Percentiles rank a stretch among this genome's conserved stretches.
Conservation (phyloP, 1,284 basidiomycete species). For the Ceratobasidium sp. region DNA sequence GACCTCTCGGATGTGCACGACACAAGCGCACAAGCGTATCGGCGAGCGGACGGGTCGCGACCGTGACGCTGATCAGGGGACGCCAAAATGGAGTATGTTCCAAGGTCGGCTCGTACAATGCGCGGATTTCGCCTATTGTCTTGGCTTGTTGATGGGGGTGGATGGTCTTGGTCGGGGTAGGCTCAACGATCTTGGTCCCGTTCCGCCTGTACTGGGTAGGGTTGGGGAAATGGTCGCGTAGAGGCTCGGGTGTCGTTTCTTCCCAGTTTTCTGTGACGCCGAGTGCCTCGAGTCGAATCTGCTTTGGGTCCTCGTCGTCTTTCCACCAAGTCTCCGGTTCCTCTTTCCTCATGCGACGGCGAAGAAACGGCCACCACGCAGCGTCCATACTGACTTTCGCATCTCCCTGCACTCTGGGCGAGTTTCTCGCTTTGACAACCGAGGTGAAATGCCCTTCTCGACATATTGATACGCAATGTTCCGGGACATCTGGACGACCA, state of each 20-base stretch:
- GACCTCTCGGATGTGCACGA: slow-evolving; percentile 54
- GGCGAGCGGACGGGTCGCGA: slow-evolving; percentile 61
- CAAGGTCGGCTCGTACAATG: slow-evolving; percentile 54
- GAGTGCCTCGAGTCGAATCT: slow-evolving; percentile 35
- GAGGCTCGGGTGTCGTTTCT: slow-evolving; percentile 13
- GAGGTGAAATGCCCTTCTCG: slow-evolving; percentile 54
- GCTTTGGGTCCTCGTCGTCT: slow-evolving; percentile 25
- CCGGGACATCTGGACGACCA: slow-evolving; percentile 55
- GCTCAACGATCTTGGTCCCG: slow-evolving; percentile 15
- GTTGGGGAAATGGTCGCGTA: slow-evolving; percentile 21
- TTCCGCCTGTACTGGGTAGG: slow-evolving; percentile 38
- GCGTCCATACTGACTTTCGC: slow-evolving; percentile 57
- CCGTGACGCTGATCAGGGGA: slow-evolving; percentile 58
- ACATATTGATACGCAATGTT: slow-evolving; percentile 58
- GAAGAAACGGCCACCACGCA: slow-evolving; percentile 57
- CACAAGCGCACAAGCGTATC: slow-evolving; percentile 56
- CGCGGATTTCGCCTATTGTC: slow-evolving; percentile 53
- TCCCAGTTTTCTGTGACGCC: slow-evolving; percentile 5
- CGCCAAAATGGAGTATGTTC: slow-evolving; percentile 57
- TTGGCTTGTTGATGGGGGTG: slow-evolving; percentile 51
- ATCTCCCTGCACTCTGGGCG: slow-evolving; percentile 44
- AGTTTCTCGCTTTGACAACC: slow-evolving; percentile 54
- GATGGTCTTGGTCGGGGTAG: slow-evolving; percentile 6
- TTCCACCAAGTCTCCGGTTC: slow-evolving; percentile 29
- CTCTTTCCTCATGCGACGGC: slow-evolving; percentile 35